Conservation (phyloP, 345 rosid genomes). For the Salix udensis region DNA sequence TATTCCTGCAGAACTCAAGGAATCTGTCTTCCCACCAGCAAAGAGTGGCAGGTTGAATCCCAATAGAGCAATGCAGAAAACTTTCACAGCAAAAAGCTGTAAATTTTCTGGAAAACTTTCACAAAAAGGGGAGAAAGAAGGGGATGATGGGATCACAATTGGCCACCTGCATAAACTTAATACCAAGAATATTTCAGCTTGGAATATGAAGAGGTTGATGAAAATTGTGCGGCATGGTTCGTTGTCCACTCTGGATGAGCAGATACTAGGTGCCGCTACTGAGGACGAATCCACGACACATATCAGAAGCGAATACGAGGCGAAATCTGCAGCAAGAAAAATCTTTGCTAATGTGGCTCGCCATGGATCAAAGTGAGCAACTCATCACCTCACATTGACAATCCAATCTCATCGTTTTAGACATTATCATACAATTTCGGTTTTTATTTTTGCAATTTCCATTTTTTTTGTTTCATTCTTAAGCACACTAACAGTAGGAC, state of each 20-base stretch:
- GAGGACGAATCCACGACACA: constrained; percentile 59
- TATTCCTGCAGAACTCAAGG: constrained; percentile 57
- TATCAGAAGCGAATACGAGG: constrained; percentile 75
- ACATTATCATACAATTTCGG: background rate
- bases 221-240: constrained; percentile 73
- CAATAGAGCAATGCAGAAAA: constrained; percentile 26
- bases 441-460: background rate
- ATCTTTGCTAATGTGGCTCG: constrained; percentile 73
- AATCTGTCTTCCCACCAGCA: constrained; percentile 33
- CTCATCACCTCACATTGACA: background rate
- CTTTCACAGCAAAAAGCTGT: constrained; percentile 35
- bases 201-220: constrained; percentile 97
- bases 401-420: background rate
- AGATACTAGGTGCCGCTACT: constrained; percentile 32
- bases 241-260: constrained; percentile 77
- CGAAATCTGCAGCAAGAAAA: constrained; percentile 82
- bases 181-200: constrained; percentile 75
- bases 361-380: constrained; percentile 47
- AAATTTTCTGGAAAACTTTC: constrained; percentile 32
- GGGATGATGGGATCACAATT: constrained; percentile 44
- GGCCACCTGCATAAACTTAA: constrained; percentile 69
- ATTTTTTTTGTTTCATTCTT: too few relatives aligned
- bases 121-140: constrained; percentile 28
- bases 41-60: constrained; percentile 34
- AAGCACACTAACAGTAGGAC: too few relatives aligned